A percentile compares a stretch with the other conserved stretches of the same genome.
These are phyloP conservation scores for Saccharomycopsis hybrid DNA, from an alignment of 1,139 yeast genomes.

Conservation along the genomic window DNA sequence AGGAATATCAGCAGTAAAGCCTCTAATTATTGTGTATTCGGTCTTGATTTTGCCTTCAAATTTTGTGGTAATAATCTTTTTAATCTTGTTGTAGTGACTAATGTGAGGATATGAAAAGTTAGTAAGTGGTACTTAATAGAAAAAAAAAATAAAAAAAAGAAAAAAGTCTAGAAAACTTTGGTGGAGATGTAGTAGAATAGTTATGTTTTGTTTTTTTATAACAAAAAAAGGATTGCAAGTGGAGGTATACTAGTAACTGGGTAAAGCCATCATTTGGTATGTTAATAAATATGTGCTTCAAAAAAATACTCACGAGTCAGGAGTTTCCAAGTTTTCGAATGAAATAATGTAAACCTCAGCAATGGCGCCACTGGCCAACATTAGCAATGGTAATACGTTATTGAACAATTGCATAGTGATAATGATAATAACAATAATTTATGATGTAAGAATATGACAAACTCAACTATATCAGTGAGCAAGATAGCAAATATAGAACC, in stretches of 20 bases:
- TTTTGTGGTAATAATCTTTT: conserved; percentile 28
- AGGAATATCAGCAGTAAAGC: conserved; percentile 34
- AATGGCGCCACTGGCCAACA: neutral
- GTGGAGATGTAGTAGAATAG: no score
- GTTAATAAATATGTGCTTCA: no score
- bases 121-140: no score
- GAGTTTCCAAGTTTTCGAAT: conserved; percentile 16
- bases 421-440: neutral
- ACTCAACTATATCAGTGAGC: no score
- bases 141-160: no score
- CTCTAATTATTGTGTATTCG: conserved; percentile 36
- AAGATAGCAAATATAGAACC: no score
- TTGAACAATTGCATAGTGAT: neutral
- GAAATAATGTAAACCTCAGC: conserved; percentile 15
- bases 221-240: no score
- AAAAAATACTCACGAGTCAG: conserved; percentile 3
- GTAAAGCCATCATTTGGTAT: no score
- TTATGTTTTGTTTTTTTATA: no score
- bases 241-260: no score
- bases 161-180: no score
- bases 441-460: neutral
- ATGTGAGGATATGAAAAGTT: no score
- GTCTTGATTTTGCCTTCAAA: conserved; percentile 35
- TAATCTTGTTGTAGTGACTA: conserved; percentile 22
- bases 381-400: neutral